Conservation (phyloP, 208 protist genomes). For the Trypanosoma avium region DNA sequence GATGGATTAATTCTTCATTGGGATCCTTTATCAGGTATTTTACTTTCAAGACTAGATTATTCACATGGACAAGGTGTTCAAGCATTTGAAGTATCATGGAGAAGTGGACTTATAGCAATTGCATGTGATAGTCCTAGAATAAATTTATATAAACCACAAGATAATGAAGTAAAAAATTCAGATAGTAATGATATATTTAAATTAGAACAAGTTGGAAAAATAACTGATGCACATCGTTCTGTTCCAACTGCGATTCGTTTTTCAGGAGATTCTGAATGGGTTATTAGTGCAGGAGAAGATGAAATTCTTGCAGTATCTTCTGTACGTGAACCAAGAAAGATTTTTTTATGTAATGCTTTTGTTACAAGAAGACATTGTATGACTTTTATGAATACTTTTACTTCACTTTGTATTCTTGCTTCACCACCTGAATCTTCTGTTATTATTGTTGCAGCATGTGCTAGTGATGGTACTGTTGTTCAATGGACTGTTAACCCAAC, state of each 20-base stretch:
- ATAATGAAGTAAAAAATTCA: constrained; percentile 20
- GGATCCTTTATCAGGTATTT: constrained; percentile 56
- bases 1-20: constrained; percentile 80
- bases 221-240: constrained; percentile 55
- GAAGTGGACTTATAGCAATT: constrained; percentile 64
- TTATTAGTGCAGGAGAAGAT: constrained; percentile 78
- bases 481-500: constrained; percentile 79
- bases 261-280: constrained; percentile 71
- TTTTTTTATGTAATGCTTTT: constrained; percentile 59
- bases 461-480: constrained; percentile 75
- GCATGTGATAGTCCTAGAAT: constrained; percentile 55
- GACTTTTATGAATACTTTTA: constrained; percentile 86
- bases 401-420: constrained; percentile 65
- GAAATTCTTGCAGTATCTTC: constrained; percentile 69
- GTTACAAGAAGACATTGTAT: constrained; percentile 71
- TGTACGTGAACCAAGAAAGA: constrained; percentile 40
- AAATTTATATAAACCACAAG: constrained; percentile 42
- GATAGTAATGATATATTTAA: constrained; percentile 39
- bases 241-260: constrained; percentile 66
- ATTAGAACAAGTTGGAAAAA: constrained; percentile 51
- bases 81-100: constrained; percentile 72
- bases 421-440: constrained; percentile 65
- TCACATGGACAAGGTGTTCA: constrained; percentile 61
- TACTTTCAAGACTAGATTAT: constrained; percentile 67
- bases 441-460: constrained; percentile 73